Base-by-base conservation (phyloP, 495 filamentous ascomycete species). In the Penicillium turbatum region DNA sequence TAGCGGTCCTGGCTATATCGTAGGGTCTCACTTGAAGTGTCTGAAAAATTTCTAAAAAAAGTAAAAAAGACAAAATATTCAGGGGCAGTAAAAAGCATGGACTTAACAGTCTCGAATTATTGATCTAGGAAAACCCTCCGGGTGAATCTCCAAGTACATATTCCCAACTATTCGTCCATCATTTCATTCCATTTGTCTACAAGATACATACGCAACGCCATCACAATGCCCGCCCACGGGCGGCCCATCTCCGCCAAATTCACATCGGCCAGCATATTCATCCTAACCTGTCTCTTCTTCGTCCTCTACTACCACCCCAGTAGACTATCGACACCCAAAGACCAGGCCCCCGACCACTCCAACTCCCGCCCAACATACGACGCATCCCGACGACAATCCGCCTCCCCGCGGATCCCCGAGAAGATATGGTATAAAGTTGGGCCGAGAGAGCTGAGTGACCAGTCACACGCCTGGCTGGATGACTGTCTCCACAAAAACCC, bases 401-500 rank as follows among this genome's bases (percentile, higher is more conserved):
- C 41, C 1, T 44, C 15, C 1, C 41, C 41, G 26, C 41, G 27
- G n/a, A 40, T 51, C 27, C 48, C 48, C 0, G n/a, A 27, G 27
- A 51, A 51, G 29, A 27, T 51, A 15, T 51, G 48, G 48, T 41
- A 51, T 26, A 51, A 51, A 30, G 35, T 31, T 7, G 37, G 48
- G 7, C 48, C 48, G 2, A 41, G 40, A 40, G 48, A 36, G 11
- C 27, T 51, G 11, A 38, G 21, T 21, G 35, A 29, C 24, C 21
- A 39, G 24, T 38, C 47, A 6, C 21, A 37, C 24, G n/a, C 5
- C 15, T 49, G 35, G 47, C 8, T 49, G 4, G 5, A 38, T 5
- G 48, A 51, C 17, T 40, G 36, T 31, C 36, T 40, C 26, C 48
- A 41, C 26, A 41, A 51, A 41, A 41, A 51, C 37, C 48, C 48